Evolutionary conservation across 495 filamentous ascomycete genomes (phyloP), one percentile per base, ranked within the genome.

Genomic region (Aspergillus carlsbadensis): DNA sequence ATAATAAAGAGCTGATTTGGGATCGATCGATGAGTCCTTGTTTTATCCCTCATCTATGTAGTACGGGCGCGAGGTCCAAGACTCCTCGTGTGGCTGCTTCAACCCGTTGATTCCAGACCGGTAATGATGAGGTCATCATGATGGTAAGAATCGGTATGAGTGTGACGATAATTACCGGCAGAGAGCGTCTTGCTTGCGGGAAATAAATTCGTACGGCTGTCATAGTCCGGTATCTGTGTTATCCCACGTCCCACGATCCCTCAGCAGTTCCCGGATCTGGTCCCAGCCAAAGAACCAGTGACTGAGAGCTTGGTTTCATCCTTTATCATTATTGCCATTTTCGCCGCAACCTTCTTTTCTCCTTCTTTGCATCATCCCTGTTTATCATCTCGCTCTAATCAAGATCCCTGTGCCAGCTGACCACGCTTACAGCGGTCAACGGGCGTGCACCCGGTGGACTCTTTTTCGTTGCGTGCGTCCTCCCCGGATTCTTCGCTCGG

Each of bases 81-180:
- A 29, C 26, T 29, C n/a, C 21, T 52, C 6, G 34, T 26, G 39
- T 26, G 20, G 56, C 21, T 45, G 36, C 31, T 14, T 44, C 46
- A 56, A 37, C 53, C 36, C 7, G 35, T 40, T 41, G 52, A 41
- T 48, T 26, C 20, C 10, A 17, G 21, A 31, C 31, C 33, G 33
- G 7, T 13, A 13, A 18, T 4, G 57, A 63, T 65, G 65, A 64
- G 33, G 60, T 65, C 63, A 67, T 64, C 15, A 43, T 60, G 37
- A 21, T 18, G 57, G 29, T n/a, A 1, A 21, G 17, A 46, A 15
- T 14, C 15, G 21, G 46, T 54, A 52, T 7, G 42, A 3, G 2
- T 34, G 47, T 60, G 39, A 60, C 52, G 11, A 46, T 29, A 22
- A 44, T 52, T 59, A 54, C 42, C 22, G 6, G 17, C 13, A 15